Base-by-base conservation (phyloP, 768 basidiomycete genomes). In the Fomitopsis pulvina region DNA sequence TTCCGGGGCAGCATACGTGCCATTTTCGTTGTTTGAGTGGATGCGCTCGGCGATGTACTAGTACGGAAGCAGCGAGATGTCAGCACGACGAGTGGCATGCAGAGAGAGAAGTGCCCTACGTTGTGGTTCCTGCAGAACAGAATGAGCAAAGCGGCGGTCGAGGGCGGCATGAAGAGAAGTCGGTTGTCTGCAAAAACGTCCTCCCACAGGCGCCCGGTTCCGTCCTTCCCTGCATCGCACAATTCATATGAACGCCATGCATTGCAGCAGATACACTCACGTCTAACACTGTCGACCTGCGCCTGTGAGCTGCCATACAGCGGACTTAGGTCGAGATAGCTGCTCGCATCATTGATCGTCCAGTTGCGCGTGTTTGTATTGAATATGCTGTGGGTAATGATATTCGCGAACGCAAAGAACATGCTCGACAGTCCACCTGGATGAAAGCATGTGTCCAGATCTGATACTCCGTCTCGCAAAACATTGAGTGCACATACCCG, bases 41-140 rank as follows among this genome's bases (percentile, higher is more conserved):
- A 83, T 61, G 59, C 61, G 74, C 11, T 72, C 60, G 0, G 79
- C 80, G 50, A 83, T 75, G 58, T 71, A 83, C 78, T 81, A n/a
- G 52, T 18, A 28, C 37, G 22, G 21, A 20, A 10, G 34, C 2
- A n/a, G 9, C 22, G 34, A 4, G 2, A 22, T 12, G 38, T 14
- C 21, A n/a, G 12, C 11, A n/a, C 22, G 1, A 26, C 5, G 10
- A 9, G 14, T 30, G 11, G 10, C 26, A 30, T 38, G 26, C 14
- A 29, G 20, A 7, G 22, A 22, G 14, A 25, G 47, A 34, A 22
- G 39, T 12, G n/a, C 21, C 68, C 32, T 51, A 78, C 78, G 59
- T 79, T 83, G 59, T 83, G 81, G 58, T 82, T 83, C 9, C 82
- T 66, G 53, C 69, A 71, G 60, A 81, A 76, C 4, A 84, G 51